Evolutionary conservation across 345 rosid species (phyloP).

Genomic region (Tarenaya hassleriana): DNA sequence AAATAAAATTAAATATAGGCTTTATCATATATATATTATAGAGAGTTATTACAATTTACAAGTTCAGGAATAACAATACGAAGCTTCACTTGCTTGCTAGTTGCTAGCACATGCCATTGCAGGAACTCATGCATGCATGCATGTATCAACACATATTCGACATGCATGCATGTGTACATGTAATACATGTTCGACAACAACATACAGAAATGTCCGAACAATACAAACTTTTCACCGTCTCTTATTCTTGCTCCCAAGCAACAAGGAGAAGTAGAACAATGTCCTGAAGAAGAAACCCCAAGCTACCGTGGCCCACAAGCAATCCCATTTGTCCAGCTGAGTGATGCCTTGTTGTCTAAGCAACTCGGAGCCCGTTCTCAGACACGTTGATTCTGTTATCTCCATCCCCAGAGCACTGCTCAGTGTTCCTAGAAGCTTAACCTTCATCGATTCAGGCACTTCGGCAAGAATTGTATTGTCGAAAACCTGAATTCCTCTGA

Average conservation of each 20-base stretch:
- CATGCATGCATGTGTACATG: no score
- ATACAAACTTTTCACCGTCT: conserved; percentile 30
- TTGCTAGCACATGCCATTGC: no score
- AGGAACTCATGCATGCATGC: no score
- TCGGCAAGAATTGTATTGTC: conserved; percentile 26
- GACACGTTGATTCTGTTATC: conserved; percentile 33
- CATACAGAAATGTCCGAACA: no score
- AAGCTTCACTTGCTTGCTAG: no score
- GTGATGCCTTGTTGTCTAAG: conserved; percentile 32
- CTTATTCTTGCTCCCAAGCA: conserved; percentile 37
- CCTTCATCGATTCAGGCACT: conserved; percentile 19
- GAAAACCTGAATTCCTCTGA: conserved; percentile 30
- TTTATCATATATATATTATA: no score
- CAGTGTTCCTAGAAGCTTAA: conserved; percentile 27
- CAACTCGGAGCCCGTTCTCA: conserved; percentile 30
- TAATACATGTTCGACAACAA: no score
- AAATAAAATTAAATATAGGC: no score
- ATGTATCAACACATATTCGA: no score
- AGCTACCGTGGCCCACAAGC: conserved; percentile 36
- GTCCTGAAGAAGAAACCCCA: conserved; percentile 36
- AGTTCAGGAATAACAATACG: no score
- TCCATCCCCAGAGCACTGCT: conserved; percentile 26
- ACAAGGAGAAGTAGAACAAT: conserved; percentile 33
- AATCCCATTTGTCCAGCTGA: conserved; percentile 32
- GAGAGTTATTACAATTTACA: no score